These are phyloP conservation scores for Fonsecaea nubica DNA, from an alignment of 2,329 filamentous ascomycete genomes.

Conservation along the genomic window DNA sequence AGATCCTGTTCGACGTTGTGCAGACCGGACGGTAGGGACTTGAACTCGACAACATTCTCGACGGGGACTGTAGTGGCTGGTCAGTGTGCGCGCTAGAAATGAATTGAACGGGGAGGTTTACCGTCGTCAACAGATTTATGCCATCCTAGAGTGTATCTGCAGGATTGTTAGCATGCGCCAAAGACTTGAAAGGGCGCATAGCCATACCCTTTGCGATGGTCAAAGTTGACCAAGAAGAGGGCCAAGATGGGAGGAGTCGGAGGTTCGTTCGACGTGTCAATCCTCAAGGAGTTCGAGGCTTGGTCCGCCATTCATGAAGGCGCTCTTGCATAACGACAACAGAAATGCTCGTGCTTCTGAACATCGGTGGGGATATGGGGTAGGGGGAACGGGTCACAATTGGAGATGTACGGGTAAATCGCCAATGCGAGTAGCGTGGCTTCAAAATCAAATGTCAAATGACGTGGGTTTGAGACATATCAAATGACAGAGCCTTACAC, in stretches of 20 bases:
- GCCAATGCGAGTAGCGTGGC: neutral
- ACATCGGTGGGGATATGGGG: neutral
- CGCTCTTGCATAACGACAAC: conserved; percentile 7
- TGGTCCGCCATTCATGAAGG: conserved; percentile 19
- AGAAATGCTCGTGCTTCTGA: conserved; percentile 7
- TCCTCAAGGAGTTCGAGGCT: conserved; percentile 16
- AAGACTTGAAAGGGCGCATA: conserved; percentile 7
- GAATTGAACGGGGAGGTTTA: conserved; percentile 7
- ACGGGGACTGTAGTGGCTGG: conserved; percentile 59
- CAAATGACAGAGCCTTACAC: neutral
- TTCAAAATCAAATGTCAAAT: neutral
- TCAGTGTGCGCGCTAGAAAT: conserved; percentile 23
- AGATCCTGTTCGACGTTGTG: conserved; percentile 88
- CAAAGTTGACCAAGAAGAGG: conserved; percentile 88
- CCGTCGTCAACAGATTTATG: conserved; percentile 74
- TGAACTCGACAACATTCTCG: conserved; percentile 91
- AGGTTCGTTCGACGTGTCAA: conserved; percentile 31
- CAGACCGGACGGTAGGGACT: conserved; percentile 89
- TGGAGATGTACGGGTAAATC: neutral
- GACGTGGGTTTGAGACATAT: neutral
- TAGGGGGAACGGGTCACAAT: neutral
- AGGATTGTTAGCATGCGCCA: conserved; percentile 16
- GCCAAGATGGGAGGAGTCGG: conserved; percentile 66
- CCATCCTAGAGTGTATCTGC: conserved; percentile 83
- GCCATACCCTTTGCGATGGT: conserved; percentile 83